These are phyloP conservation scores for Cucumis hystrix DNA, from an alignment of 306 rosid genomes.

Conservation along the genomic window DNA sequence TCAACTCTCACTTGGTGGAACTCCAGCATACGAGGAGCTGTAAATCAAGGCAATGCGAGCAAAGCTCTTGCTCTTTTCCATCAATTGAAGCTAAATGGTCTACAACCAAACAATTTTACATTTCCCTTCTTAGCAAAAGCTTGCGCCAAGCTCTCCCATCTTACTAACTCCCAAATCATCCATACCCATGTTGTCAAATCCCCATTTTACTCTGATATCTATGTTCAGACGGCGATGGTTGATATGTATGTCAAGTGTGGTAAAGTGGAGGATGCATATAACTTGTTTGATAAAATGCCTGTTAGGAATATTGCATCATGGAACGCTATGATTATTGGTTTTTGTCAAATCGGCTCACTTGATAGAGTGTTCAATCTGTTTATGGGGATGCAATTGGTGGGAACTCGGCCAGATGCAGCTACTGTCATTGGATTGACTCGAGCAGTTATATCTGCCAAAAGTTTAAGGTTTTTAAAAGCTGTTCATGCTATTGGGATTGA, in stretches of 20 bases:
- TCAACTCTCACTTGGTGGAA: conserved; percentile 21
- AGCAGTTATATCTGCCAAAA: conserved; percentile 15
- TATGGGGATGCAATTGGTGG: conserved; percentile 33
- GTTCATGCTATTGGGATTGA: conserved; percentile 40
- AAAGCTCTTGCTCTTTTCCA: conserved; percentile 29
- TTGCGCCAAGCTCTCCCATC: conserved; percentile 29
- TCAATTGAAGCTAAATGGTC: conserved; percentile 30
- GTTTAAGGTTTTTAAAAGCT: conserved; percentile 22
- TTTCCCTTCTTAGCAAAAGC: conserved; percentile 37
- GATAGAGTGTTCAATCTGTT: conserved; percentile 24
- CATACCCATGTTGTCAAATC: conserved; percentile 38
- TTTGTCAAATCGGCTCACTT: conserved; percentile 22
- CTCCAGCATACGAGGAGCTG: conserved; percentile 24
- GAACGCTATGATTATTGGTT: conserved; percentile 52
- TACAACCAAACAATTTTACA: conserved; percentile 34
- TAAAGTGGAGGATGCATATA: conserved; percentile 25
- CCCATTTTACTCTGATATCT: conserved; percentile 19
- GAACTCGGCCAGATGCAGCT: conserved; percentile 36
- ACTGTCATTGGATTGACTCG: conserved; percentile 36
- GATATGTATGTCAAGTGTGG: conserved; percentile 39
- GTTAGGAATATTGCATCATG: conserved; percentile 40
- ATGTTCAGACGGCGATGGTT: conserved; percentile 37
- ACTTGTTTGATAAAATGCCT: conserved; percentile 37
- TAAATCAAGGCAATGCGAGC: conserved; percentile 22
- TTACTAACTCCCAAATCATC: conserved; percentile 24